These are phyloP conservation scores for Serendipita sp. DNA, from an alignment of 768 basidiomycete genomes.

Conservation along the genomic window DNA sequence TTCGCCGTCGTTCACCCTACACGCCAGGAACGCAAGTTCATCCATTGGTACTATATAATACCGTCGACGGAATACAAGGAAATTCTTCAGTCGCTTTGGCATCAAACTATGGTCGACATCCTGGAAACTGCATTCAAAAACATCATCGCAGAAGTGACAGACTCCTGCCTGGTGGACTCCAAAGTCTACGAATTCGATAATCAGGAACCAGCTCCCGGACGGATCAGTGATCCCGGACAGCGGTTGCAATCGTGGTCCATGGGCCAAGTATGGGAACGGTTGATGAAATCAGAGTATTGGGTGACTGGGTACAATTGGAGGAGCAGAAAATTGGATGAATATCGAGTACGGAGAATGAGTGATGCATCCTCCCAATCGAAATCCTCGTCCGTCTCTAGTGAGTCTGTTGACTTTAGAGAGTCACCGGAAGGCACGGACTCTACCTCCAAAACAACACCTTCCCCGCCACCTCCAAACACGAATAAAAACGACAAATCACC, in stretches of 20 bases:
- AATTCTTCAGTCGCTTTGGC: not conserved
- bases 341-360: not conserved
- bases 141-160: slow-evolving; percentile 2
- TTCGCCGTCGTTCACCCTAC: not conserved
- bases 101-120: not conserved
- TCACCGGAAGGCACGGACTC: not conserved
- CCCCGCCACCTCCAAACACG: not conserved
- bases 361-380: not conserved
- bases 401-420: not conserved
- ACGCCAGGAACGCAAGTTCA: not conserved
- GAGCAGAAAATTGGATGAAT: not conserved
- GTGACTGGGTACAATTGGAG: slow-evolving; percentile 4
- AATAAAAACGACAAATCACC: not conserved
- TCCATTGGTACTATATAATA: not conserved
- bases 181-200: slow-evolving; percentile 5
- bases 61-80: not conserved
- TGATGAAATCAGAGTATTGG: not conserved
- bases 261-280: not conserved
- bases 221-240: not conserved
- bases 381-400: slow-evolving; percentile 1
- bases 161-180: slow-evolving; percentile 1
- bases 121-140: slow-evolving; percentile 5
- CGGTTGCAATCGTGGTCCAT: not conserved
- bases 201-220: not conserved
- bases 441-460: not conserved